These are phyloP conservation scores for Hygrocybe coccinea DNA, from an alignment of 768 basidiomycete genomes.

Conservation along the genomic window DNA sequence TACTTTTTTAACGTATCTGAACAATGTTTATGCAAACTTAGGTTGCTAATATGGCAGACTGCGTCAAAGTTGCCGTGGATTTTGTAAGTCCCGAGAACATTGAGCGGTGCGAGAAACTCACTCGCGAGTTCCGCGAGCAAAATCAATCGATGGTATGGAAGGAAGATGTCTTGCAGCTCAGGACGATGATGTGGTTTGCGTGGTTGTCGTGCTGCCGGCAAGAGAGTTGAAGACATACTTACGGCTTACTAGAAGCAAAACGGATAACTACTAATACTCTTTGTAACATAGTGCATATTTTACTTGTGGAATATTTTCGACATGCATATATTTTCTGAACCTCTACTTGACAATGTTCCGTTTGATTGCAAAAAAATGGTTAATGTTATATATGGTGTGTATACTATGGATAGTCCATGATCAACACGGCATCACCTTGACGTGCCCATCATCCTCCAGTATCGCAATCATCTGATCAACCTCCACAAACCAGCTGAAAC, in stretches of 20 bases:
- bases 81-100: slow-evolving; percentile 95
- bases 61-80: slow-evolving; percentile 92
- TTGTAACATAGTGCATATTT: too few species aligned
- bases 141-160: slow-evolving; percentile 89
- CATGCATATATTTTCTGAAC: too few species aligned
- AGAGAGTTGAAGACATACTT: slow-evolving; percentile 19
- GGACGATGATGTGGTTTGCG: slow-evolving; percentile 92
- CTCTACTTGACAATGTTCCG: too few species aligned
- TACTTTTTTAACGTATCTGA: background rate
- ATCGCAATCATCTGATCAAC: too few species aligned
- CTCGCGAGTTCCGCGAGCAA: slow-evolving; percentile 84
- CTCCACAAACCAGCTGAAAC: too few species aligned
- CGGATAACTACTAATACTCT: too few species aligned
- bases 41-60: slow-evolving; percentile 92
- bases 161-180: slow-evolving; percentile 86
- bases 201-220: slow-evolving; percentile 65
- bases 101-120: slow-evolving; percentile 75
- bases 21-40: slow-evolving; percentile 26
- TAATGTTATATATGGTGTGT: too few species aligned
- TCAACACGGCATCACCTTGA: too few species aligned
- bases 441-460: too few species aligned
- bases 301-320: too few species aligned
- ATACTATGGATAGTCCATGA: too few species aligned
- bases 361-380: too few species aligned
- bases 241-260: background rate